A percentile compares a stretch with the other conserved stretches of the same genome.
These are phyloP conservation scores for Aspergillus sclerotioniger DNA, from an alignment of 495 filamentous ascomycete species.

Conservation along the genomic window DNA sequence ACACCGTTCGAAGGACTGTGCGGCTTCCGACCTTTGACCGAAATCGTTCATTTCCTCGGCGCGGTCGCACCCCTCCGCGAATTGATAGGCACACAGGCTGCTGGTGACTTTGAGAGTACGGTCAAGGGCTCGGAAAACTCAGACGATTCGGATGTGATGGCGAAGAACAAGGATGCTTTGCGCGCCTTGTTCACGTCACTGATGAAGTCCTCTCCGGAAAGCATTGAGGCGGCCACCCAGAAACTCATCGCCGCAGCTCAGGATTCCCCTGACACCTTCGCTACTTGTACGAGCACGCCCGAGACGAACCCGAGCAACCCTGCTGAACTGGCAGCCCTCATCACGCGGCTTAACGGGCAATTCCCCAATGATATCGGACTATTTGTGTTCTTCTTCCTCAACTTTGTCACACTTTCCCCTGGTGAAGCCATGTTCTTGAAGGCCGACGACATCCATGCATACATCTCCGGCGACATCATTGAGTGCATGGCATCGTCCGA, in stretches of 20 bases:
- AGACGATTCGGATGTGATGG: slow-evolving; percentile 52
- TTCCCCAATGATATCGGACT: slow-evolving; percentile 76
- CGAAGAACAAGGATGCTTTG: slow-evolving; percentile 77
- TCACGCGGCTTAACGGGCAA: slow-evolving; percentile 69
- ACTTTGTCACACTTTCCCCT: slow-evolving; percentile 74
- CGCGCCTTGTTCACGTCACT: slow-evolving; percentile 69
- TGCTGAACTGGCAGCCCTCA: slow-evolving; percentile 68
- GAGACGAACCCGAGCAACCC: slow-evolving; percentile 40
- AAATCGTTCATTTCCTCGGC: slow-evolving; percentile 84
- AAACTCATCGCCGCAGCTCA: slow-evolving; percentile 71
- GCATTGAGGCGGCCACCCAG: slow-evolving; percentile 60
- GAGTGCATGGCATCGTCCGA: slow-evolving; percentile 99
- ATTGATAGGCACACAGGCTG: slow-evolving; percentile 68
- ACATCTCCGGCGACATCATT: slow-evolving; percentile 93
- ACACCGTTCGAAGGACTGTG: slow-evolving; percentile 95
- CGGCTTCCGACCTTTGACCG: slow-evolving; percentile 82
- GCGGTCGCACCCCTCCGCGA: slow-evolving; percentile 69
- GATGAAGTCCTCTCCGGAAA: slow-evolving; percentile 71
- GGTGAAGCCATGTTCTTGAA: slow-evolving; percentile 96
- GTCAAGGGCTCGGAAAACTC: slow-evolving; percentile 65
- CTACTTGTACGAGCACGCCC: slow-evolving; percentile 31
- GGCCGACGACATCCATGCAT: slow-evolving; percentile 96
- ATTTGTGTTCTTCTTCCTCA: slow-evolving; percentile 79
- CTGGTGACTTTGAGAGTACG: slow-evolving; percentile 64
- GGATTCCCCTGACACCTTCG: slow-evolving; percentile 41